phyloP scores from a whole-genome alignment of 768 basidiomycete genomes.

The Lactifluus volemus region DNA sequence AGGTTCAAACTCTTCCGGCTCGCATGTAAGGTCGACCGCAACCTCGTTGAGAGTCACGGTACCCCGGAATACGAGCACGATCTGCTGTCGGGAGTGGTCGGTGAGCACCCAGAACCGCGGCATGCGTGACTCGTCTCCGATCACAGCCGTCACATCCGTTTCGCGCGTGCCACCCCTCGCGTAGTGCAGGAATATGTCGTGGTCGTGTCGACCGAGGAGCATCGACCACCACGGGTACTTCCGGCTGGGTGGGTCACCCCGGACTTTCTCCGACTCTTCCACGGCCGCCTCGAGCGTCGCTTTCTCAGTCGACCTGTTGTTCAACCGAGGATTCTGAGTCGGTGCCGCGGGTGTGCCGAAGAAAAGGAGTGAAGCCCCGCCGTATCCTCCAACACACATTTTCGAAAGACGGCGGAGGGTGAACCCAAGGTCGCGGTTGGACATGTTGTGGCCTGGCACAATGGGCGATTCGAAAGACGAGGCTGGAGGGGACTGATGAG shows the following conservation, averaged over 20 bases:
- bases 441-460: conserved; percentile 18
- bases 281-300: conserved; percentile 55
- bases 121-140: conserved; percentile 62
- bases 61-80: conserved; percentile 57
- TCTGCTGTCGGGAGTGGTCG: conserved; percentile 63
- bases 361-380: conserved; percentile 72
- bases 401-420: conserved; percentile 75
- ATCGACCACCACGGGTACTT: conserved; percentile 79
- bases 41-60: conserved; percentile 86
- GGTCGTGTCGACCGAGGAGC: conserved; percentile 69
- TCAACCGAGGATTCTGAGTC: not conserved
- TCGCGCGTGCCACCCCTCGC: conserved; percentile 23
- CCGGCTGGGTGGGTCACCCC: not conserved
- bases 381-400: conserved; percentile 78
- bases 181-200: conserved; percentile 71
- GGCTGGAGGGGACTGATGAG: conserved; percentile 23
- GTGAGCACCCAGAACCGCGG: conserved; percentile 83
- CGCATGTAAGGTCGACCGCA: conserved; percentile 78
- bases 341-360: conserved; percentile 50
- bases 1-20: conserved; percentile 54
- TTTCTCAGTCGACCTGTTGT: conserved; percentile 40
- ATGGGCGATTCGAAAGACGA: conserved; percentile 18
- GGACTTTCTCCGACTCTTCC: conserved; percentile 52
- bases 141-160: conserved; percentile 34
- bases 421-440: conserved; percentile 47